phyloP scores from a whole-genome alignment of 2,329 filamentous ascomycete species.

The Fusarium vanettenii region DNA sequence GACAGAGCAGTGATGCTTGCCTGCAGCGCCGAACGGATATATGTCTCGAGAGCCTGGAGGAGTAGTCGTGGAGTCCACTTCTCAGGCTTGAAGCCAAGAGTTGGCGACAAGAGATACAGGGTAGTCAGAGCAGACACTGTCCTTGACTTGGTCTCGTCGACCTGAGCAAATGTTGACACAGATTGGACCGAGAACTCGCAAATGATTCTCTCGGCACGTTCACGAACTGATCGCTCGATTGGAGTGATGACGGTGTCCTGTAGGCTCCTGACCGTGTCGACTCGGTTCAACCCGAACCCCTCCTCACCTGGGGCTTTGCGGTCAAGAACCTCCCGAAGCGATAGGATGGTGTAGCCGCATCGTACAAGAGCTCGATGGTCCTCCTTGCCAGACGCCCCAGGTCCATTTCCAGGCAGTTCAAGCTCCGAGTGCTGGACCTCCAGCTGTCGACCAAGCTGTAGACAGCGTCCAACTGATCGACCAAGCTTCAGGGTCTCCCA shows the following conservation, averaged over 20 bases:
- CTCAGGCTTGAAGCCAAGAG: conserved; percentile 62
- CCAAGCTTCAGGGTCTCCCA: conserved; percentile 84
- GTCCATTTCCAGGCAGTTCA: conserved; percentile 37
- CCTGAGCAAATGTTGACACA: conserved; percentile 69
- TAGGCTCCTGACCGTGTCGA: conserved; percentile 78
- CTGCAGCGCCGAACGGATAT: conserved; percentile 84
- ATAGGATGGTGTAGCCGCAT: conserved; percentile 82
- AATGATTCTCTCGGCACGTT: conserved; percentile 80
- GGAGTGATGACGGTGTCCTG: conserved; percentile 77
- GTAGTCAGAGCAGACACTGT: conserved; percentile 80
- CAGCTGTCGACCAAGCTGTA: conserved; percentile 86
- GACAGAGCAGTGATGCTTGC: conserved; percentile 80
- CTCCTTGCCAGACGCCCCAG: conserved; percentile 62
- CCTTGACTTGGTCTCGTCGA: conserved; percentile 79
- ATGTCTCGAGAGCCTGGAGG: conserved; percentile 80
- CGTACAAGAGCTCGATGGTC: conserved; percentile 85
- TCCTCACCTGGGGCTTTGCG: conserved; percentile 77
- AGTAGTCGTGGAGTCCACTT: conserved; percentile 76
- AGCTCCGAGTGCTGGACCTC: conserved; percentile 85
- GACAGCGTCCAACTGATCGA: conserved; percentile 79
- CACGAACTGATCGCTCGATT: conserved; percentile 78
- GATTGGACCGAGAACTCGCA: conserved; percentile 81
- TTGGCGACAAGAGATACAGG: conserved; percentile 84
- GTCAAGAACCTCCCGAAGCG: conserved; percentile 77
- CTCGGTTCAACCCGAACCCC: conserved; percentile 78